Conservation (phyloP, 2,329 filamentous ascomycete species). For the Hypomyces perniciosus region DNA sequence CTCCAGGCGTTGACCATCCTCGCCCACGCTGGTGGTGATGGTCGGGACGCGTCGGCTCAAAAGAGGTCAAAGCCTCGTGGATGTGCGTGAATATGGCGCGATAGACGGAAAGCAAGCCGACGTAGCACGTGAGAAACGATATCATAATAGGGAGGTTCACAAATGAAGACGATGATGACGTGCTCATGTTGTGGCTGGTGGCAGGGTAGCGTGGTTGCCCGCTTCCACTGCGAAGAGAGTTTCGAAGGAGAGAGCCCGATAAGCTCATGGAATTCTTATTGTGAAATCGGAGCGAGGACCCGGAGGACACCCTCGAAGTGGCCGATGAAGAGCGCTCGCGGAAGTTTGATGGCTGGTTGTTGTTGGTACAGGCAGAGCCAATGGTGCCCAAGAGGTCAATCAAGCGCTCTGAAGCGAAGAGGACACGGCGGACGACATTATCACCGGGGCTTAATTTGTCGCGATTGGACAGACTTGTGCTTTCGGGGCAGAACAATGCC, state of each 20-base stretch:
- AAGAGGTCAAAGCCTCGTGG: neutral
- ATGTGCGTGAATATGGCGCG: neutral
- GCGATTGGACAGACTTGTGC: neutral
- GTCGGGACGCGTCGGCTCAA: neutral
- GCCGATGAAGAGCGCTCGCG: neutral
- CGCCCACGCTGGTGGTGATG: neutral
- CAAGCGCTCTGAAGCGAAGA: neutral
- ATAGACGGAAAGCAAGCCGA: neutral
- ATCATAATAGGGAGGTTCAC: neutral
- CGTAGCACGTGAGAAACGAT: neutral
- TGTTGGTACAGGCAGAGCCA: too few species aligned
- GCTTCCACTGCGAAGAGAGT: too few species aligned
- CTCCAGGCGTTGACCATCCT: neutral
- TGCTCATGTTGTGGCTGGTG: neutral
- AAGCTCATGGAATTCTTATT: neutral
- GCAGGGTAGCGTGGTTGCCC: too few species aligned
- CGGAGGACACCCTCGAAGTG: neutral
- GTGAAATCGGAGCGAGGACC: neutral
- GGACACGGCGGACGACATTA: neutral
- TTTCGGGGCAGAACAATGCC: neutral
- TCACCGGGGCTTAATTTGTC: neutral
- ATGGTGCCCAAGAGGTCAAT: neutral
- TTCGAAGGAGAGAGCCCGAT: too few species aligned
- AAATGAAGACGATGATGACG: neutral
- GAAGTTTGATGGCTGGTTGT: neutral